Evolutionary conservation across 768 basidiomycete genomes (phyloP).

Genomic region (Pleurotus sapidus): DNA sequence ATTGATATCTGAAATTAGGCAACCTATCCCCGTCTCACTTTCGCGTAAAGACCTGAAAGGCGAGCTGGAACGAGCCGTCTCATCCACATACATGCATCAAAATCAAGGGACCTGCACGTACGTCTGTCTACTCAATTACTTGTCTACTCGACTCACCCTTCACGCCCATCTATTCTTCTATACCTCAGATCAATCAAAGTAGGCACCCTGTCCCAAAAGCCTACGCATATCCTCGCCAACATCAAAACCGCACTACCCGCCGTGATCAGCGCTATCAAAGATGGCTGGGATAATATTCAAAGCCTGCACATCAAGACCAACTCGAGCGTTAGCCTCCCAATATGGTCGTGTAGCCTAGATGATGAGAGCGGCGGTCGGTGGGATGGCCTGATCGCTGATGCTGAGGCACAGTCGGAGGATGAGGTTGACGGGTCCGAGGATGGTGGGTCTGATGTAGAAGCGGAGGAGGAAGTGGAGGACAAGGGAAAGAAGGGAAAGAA

Average conservation of each 20-base stretch:
- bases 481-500: conserved; percentile 11
- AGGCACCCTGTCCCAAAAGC: conserved; percentile 66
- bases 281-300: conserved; percentile 90
- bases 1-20: conserved; percentile 44
- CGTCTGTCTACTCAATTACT: conserved; percentile 26
- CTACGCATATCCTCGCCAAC: conserved; percentile 76
- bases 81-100: conserved; percentile 94
- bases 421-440: conserved; percentile 22
- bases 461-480: conserved; percentile 23
- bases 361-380: conserved; percentile 57
- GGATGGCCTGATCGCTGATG: conserved; percentile 40
- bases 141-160: neutral
- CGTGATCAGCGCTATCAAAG: conserved; percentile 66
- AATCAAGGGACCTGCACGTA: conserved; percentile 92
- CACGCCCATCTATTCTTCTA: neutral
- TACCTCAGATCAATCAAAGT: conserved; percentile 76
- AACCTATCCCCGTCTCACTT: conserved; percentile 93
- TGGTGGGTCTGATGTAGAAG: conserved; percentile 13
- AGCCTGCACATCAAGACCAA: conserved; percentile 89
- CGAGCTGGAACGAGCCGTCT: conserved; percentile 90
- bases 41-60: conserved; percentile 86
- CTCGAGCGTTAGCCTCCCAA: conserved; percentile 78
- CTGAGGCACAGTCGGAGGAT: conserved; percentile 17
- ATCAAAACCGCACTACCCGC: conserved; percentile 75
- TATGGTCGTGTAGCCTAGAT: conserved; percentile 83